Percentiles rank a stretch among this genome's conserved stretches.
These are phyloP conservation scores for Geotrichum klebahnii DNA, from an alignment of 1,139 yeast species.

Conservation along the genomic window DNA sequence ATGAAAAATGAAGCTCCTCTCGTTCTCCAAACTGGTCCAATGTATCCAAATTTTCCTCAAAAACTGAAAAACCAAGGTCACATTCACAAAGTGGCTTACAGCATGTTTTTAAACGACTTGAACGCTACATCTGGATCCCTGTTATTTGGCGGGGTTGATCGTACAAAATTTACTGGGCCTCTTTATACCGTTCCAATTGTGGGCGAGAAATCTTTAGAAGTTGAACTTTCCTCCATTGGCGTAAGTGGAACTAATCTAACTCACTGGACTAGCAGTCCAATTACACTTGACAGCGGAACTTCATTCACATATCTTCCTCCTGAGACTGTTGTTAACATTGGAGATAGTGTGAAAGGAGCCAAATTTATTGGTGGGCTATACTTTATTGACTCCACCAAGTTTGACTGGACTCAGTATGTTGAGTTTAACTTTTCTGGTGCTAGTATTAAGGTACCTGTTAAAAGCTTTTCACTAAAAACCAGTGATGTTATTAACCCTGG, in stretches of 20 bases:
- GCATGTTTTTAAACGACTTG: constrained; percentile 47
- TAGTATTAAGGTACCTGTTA: constrained; percentile 13
- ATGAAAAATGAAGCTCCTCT: constrained; percentile 17
- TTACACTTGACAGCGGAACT: constrained; percentile 20
- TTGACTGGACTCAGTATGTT: constrained; percentile 15
- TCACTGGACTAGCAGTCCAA: constrained; percentile 9
- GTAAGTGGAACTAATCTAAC: constrained; percentile 8
- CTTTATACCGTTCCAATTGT: constrained; percentile 37
- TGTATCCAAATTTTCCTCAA: constrained; percentile 47
- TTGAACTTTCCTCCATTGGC: constrained; percentile 7
- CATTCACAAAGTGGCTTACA: constrained; percentile 48
- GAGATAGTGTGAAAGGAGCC: constrained; percentile 6
- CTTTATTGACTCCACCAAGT: constrained; percentile 11
- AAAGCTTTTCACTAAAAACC: constrained; percentile 8
- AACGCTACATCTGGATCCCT: constrained; percentile 47
- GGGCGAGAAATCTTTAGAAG: constrained; percentile 11
- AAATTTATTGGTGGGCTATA: constrained; percentile 13
- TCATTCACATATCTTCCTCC: constrained; percentile 20
- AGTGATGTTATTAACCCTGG: constrained; percentile 13
- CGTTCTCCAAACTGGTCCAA: constrained; percentile 4
- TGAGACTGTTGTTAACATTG: constrained; percentile 10
- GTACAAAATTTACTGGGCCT: constrained; percentile 48
- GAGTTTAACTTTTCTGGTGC: constrained; percentile 20
- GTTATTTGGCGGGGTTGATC: constrained; percentile 58
- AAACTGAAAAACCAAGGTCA: constrained; percentile 47